A percentile compares a stretch with the other conserved stretches of the same genome.
phyloP scores from a whole-genome alignment of 495 filamentous ascomycete species.

The Penicillium macrosclerotiorum region DNA sequence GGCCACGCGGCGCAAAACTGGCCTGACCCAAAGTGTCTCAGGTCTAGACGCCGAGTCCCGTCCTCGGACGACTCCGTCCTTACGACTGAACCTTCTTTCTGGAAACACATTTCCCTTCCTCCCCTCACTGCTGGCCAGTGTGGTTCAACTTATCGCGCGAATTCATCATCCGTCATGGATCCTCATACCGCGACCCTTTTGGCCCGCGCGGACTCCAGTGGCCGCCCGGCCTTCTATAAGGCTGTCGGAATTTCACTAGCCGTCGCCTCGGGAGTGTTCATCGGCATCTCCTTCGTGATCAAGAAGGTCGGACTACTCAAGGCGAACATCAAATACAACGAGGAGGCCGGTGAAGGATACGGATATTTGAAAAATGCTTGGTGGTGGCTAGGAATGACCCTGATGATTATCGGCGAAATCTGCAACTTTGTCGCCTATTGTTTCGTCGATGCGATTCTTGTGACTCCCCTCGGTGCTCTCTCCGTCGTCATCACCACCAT shows the following conservation, averaged over 20 bases:
- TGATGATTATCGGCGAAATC: constrained; percentile 96
- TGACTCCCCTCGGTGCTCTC: constrained; percentile 92
- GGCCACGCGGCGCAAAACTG: constrained; percentile 18
- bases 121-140: constrained; percentile 32
- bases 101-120: background rate
- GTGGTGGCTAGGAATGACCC: constrained; percentile 95
- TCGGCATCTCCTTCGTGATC: constrained; percentile 91
- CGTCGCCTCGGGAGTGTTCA: constrained; percentile 86
- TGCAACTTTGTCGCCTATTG: constrained; percentile 98
- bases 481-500: constrained; percentile 93
- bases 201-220: constrained; percentile 41
- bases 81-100: constrained; percentile 2
- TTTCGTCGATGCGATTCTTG: constrained; percentile 95
- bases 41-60: constrained; percentile 23
- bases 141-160: constrained; percentile 1
- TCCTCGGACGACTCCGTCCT: constrained; percentile 27
- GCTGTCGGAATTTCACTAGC: constrained; percentile 84
- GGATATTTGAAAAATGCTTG: constrained; percentile 94
- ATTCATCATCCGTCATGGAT: constrained; percentile 43
- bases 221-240: constrained; percentile 70
- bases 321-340: constrained; percentile 95
- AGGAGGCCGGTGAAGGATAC: constrained; percentile 94
- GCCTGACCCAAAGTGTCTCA: constrained; percentile 26
- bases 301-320: constrained; percentile 90
- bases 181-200: constrained; percentile 45